Percentiles rank a stretch among this genome's conserved stretches.
Evolutionary conservation across 2,329 filamentous ascomycete species (phyloP).

Genomic region (Clarireedia homoeocarpa): DNA sequence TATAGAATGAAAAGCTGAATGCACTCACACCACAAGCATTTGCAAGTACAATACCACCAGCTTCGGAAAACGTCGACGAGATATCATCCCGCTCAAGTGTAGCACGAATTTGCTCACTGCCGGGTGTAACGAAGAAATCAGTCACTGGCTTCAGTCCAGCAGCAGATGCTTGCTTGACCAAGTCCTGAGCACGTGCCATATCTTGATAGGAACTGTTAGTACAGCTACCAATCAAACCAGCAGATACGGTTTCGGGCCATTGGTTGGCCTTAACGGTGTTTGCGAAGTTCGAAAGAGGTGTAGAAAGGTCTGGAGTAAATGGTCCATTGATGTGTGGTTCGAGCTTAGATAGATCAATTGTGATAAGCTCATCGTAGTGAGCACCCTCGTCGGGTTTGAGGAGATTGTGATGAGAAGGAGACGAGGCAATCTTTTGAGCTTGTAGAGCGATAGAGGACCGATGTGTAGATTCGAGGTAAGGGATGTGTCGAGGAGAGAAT

Average conservation of each 20-base stretch:
- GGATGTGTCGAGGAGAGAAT: slow-evolving; percentile 73
- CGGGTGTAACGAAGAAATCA: slow-evolving; percentile 93
- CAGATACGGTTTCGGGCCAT: slow-evolving; percentile 88
- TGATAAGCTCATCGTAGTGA: slow-evolving; percentile 84
- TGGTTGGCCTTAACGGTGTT: slow-evolving; percentile 72
- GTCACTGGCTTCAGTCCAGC: slow-evolving; percentile 86
- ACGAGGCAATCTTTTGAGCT: slow-evolving; percentile 25
- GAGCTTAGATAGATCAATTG: slow-evolving; percentile 80
- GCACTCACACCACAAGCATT: slow-evolving; percentile 68
- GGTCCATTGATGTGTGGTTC: slow-evolving; percentile 97
- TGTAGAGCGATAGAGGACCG: slow-evolving; percentile 40
- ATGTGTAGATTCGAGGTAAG: slow-evolving; percentile 82
- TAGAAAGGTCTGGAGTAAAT: slow-evolving; percentile 92
- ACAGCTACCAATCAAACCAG: slow-evolving; percentile 93
- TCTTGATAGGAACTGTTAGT: slow-evolving; percentile 99
- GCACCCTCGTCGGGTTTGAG: slow-evolving; percentile 74
- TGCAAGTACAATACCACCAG: slow-evolving; percentile 82
- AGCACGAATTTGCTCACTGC: slow-evolving; percentile 92
- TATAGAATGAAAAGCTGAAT: background rate
- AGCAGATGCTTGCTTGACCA: slow-evolving; percentile 82
- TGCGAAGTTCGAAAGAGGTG: slow-evolving; percentile 84
- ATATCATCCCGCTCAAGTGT: slow-evolving; percentile 87
- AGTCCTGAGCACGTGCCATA: slow-evolving; percentile 89
- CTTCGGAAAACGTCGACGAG: slow-evolving; percentile 74
- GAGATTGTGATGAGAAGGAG: slow-evolving; percentile 45